Evolutionary conservation across 768 basidiomycete genomes (phyloP).

Genomic region (Podaxis pistillaris): DNA sequence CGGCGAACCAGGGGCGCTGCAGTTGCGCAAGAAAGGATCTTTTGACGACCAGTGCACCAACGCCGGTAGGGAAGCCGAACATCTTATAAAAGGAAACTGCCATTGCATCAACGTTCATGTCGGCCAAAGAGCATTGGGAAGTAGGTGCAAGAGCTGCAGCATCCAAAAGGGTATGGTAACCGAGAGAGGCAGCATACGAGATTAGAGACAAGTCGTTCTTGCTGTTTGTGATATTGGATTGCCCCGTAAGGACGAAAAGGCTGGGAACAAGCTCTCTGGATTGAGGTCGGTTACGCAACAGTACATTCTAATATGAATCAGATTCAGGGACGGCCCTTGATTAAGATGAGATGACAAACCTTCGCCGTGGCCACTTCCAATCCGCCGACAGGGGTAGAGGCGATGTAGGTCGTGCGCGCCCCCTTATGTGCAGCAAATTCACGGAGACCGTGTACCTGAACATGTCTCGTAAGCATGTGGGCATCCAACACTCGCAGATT

Average conservation of each 20-base stretch:
- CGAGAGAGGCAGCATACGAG: slow-evolving; percentile 60
- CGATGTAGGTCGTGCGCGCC: slow-evolving; percentile 61
- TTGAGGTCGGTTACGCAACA: slow-evolving; percentile 49
- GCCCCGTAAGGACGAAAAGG: slow-evolving; percentile 74
- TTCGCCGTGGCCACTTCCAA: slow-evolving; percentile 56
- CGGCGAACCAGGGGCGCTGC: slow-evolving; percentile 81
- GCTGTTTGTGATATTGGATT: slow-evolving; percentile 79
- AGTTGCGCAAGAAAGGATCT: slow-evolving; percentile 61
- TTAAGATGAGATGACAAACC: slow-evolving; percentile 37
- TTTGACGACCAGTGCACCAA: slow-evolving; percentile 76
- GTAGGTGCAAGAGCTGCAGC: slow-evolving; percentile 81
- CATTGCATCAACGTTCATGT: slow-evolving; percentile 76
- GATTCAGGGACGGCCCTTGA: not conserved
- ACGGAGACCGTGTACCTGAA: slow-evolving; percentile 66
- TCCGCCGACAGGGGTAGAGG: slow-evolving; percentile 62
- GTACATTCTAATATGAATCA: slow-evolving; percentile 42
- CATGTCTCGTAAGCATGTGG: not conserved
- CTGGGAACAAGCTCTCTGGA: slow-evolving; percentile 45
- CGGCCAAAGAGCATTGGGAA: slow-evolving; percentile 61
- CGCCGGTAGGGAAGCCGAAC: slow-evolving; percentile 85
- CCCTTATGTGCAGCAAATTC: slow-evolving; percentile 61
- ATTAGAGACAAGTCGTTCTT: slow-evolving; percentile 69
- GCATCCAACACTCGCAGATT: not conserved
- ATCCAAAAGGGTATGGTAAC: slow-evolving; percentile 76
- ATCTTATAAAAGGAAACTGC: slow-evolving; percentile 88